Evolutionary conservation across 129 eudicot species (phyloP).

Genomic region (Gnaphalium uliginosum): DNA sequence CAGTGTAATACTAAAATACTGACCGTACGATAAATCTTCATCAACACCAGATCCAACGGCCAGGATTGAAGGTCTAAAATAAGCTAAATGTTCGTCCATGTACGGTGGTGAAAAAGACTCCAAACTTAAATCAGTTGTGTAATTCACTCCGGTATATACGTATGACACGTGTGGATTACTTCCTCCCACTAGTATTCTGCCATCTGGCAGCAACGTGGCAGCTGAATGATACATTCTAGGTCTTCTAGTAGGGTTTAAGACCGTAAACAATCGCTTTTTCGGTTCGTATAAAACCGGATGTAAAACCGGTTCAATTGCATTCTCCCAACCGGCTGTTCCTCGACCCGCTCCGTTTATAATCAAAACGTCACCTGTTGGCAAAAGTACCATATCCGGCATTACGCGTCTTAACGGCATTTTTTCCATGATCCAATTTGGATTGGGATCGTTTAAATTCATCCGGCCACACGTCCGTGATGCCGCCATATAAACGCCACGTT

Average conservation of each 20-base stretch:
- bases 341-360: slow-evolving; percentile 64
- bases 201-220: slow-evolving; percentile 70
- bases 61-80: slow-evolving; percentile 53
- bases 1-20: slow-evolving; percentile 46
- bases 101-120: slow-evolving; percentile 76
- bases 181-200: slow-evolving; percentile 74
- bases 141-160: slow-evolving; percentile 45
- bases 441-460: slow-evolving; percentile 40
- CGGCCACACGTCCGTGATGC: slow-evolving; percentile 74
- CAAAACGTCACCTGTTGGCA: slow-evolving; percentile 68
- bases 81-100: slow-evolving; percentile 35
- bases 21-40: slow-evolving; percentile 46
- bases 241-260: slow-evolving; percentile 55
- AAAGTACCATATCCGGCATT: slow-evolving; percentile 72
- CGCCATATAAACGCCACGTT: slow-evolving; percentile 36
- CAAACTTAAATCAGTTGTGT: slow-evolving; percentile 67
- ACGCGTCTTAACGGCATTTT: slow-evolving; percentile 73
- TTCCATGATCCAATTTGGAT: slow-evolving; percentile 73
- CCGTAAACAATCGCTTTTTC: slow-evolving; percentile 44
- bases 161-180: slow-evolving; percentile 65
- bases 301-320: slow-evolving; percentile 59
- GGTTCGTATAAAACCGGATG: slow-evolving; percentile 70
- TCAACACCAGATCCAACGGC: slow-evolving; percentile 39
- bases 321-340: slow-evolving; percentile 93
- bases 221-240: slow-evolving; percentile 85